A percentile compares a stretch with the other conserved stretches of the same genome.
These are phyloP conservation scores for Cladosporium sp. DNA, from an alignment of 2,329 filamentous ascomycete species.

Conservation along the genomic window DNA sequence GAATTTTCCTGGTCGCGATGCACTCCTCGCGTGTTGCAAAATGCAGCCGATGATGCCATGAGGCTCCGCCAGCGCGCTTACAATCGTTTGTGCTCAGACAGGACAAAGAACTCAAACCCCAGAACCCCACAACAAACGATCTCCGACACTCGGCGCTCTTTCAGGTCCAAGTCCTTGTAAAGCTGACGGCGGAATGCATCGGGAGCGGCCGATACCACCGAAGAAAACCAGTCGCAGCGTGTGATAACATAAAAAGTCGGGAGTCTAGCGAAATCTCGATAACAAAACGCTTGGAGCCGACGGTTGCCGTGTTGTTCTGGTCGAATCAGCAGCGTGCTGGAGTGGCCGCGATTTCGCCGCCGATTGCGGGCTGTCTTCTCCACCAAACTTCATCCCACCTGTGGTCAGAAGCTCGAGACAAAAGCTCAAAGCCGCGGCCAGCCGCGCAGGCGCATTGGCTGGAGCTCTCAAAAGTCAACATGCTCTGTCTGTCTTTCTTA, in stretches of 20 bases:
- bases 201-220: background rate
- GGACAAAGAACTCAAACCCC: slow-evolving; percentile 10
- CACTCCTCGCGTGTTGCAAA: background rate
- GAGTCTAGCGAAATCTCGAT: slow-evolving; percentile 3
- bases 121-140: slow-evolving; percentile 10
- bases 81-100: slow-evolving; percentile 1
- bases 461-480: slow-evolving; percentile 16
- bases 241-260: background rate
- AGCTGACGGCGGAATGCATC: background rate
- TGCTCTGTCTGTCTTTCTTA: background rate
- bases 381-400: slow-evolving; percentile 10
- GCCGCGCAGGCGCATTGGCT: slow-evolving; percentile 15
- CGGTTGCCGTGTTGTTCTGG: slow-evolving; percentile 2
- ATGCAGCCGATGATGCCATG: background rate
- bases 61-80: background rate
- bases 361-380: slow-evolving; percentile 4
- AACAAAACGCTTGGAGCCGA: slow-evolving; percentile 10
- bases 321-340: background rate
- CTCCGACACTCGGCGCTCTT: slow-evolving; percentile 6
- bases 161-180: background rate
- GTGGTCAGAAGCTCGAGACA: background rate
- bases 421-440: slow-evolving; percentile 16
- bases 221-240: background rate
- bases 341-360: background rate
- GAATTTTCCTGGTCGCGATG: background rate